A percentile compares a stretch with the other conserved stretches of the same genome.
These are phyloP conservation scores for Boletus rex-veris DNA, from an alignment of 768 basidiomycete species.

Conservation along the genomic window DNA sequence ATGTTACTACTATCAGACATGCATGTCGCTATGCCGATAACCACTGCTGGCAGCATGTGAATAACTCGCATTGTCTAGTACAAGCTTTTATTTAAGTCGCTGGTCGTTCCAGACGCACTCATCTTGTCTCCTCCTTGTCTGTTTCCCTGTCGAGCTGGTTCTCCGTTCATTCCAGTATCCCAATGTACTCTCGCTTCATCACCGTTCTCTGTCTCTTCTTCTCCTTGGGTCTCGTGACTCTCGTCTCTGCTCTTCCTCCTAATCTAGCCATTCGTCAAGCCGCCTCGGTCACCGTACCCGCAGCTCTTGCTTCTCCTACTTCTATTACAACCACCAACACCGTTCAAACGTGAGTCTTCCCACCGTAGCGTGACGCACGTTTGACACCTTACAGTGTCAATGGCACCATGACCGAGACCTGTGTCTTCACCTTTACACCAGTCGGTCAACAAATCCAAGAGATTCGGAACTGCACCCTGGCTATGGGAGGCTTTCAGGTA, in stretches of 20 bases:
- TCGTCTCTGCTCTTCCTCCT: slow-evolving; percentile 28
- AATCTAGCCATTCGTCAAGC: slow-evolving; percentile 19
- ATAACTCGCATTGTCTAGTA: neutral
- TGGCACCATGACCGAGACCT: slow-evolving; percentile 56
- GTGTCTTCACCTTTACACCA: slow-evolving; percentile 53
- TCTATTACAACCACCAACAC: slow-evolving; percentile 36
- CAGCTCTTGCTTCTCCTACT: slow-evolving; percentile 30
- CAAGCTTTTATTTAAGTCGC: neutral
- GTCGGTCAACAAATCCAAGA: slow-evolving; percentile 52
- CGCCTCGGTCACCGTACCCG: slow-evolving; percentile 15
- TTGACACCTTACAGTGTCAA: slow-evolving; percentile 35
- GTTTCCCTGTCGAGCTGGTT: slow-evolving; percentile 33
- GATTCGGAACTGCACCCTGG: slow-evolving; percentile 49
- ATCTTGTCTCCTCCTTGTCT: neutral
- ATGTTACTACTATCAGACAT: no score
- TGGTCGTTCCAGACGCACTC: no score
- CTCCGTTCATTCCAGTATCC: slow-evolving; percentile 29
- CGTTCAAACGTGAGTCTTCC: slow-evolving; percentile 39
- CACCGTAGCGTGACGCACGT: neutral
- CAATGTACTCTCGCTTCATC: slow-evolving; percentile 23
- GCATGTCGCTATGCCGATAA: slow-evolving; percentile 20
- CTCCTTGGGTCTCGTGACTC: slow-evolving; percentile 20
- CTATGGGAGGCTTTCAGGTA: slow-evolving; percentile 21
- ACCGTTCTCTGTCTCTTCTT: slow-evolving; percentile 23
- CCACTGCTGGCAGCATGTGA: no score